Evolutionary conservation across 2,329 filamentous ascomycete species (phyloP), one percentile per base, ranked within the genome.

Genomic region (Alternaria burnsii): DNA sequence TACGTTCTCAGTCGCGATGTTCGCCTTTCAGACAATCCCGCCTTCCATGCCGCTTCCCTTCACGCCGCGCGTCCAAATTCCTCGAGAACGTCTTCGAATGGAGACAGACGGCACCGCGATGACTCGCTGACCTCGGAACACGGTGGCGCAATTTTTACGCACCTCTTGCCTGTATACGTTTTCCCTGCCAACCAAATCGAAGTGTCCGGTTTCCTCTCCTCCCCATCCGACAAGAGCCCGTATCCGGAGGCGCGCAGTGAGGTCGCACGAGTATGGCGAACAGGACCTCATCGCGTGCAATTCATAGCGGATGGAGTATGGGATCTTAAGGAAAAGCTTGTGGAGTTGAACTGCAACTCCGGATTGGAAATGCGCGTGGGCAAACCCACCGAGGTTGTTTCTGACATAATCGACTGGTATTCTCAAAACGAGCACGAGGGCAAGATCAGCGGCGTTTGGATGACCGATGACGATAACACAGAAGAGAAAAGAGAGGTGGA

Each of bases 1-100:
- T 93, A 93, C 72, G 76, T 94, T 22, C 77, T 94, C 36, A 87
- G 91, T 44, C 87, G 89, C 67, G 92, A 94, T 74, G 82, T 93
- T 20, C 89, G 92, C 61, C 82, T 91, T 26, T 83, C 86, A 28
- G 91, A 94, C 77, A 94, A 94, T 71, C 91, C 91, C 0, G 83
- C 93, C 42, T 84, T 94, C 20, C 83, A 92, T 71, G 81, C 84
- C 59, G 77, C 85, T 7, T 78, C 81, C 26, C 75, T 76, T n/a
- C 51, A 66, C 40, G 44, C 62, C 14, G 58, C 62, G 40, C 55
- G 59, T 30, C 50, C 59, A 30, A 61, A 55, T 47, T 46, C 62
- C 12, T 40, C 52, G 20, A 64, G 41, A 53, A 48, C 53, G 16
- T 54, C 53, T 42, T 40, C 62, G 8, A 34, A 46, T 24, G 48